Percentiles rank a stretch among this genome's conserved stretches.
phyloP scores from a whole-genome alignment of 345 rosid species.

The Bruguiera sexangula region DNA sequence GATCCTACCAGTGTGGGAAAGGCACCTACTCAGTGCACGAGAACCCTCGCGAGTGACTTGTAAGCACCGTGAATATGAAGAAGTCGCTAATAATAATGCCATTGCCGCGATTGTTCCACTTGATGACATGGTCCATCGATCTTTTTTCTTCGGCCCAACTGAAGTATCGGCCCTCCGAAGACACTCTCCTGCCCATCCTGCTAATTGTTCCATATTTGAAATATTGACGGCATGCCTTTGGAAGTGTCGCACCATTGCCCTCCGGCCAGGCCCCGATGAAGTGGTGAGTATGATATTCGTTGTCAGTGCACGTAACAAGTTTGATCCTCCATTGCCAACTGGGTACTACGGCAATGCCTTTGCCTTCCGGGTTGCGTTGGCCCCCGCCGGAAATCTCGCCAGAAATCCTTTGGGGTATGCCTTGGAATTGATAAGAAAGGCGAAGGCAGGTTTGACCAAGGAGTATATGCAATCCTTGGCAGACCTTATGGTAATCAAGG shows the following conservation, averaged over 20 bases:
- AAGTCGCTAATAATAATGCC: slow-evolving; percentile 2
- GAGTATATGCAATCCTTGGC: too few species aligned
- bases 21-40: slow-evolving; percentile 10
- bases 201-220: slow-evolving; percentile 10
- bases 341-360: too few species aligned
- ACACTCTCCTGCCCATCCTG: not conserved
- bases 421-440: too few species aligned
- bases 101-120: not conserved
- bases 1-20: slow-evolving; percentile 1
- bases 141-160: slow-evolving; percentile 10
- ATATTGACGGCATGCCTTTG: slow-evolving; percentile 22
- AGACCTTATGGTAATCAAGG: too few species aligned
- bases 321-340: not conserved
- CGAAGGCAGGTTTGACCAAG: too few species aligned
- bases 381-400: too few species aligned
- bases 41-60: slow-evolving; percentile 7
- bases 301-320: not conserved
- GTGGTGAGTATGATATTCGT: not conserved
- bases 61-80: slow-evolving; percentile 12
- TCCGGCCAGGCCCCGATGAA: slow-evolving; percentile 3
- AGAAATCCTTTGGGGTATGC: too few species aligned
- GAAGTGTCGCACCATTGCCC: slow-evolving; percentile 18
- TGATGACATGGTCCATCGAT: not conserved
- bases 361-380: too few species aligned
- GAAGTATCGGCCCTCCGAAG: slow-evolving; percentile 2